Conservation (phyloP, 1,139 yeast genomes). For the Kurtzmaniella quercitrusa region DNA sequence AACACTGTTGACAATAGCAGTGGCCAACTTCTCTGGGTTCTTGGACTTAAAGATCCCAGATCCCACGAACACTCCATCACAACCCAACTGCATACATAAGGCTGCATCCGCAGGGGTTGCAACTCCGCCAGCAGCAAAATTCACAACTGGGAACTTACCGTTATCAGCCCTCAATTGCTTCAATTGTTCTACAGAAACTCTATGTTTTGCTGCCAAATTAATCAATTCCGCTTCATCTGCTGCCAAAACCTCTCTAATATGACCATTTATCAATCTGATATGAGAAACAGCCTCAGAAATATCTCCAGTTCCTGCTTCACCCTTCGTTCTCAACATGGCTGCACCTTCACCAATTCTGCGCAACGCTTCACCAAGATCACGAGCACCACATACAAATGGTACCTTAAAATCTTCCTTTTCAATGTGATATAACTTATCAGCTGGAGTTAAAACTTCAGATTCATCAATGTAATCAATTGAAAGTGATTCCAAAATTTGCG, state of each 20-base stretch:
- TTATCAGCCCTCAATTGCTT: constrained; percentile 45
- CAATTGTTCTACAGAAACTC: constrained; percentile 58
- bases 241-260: constrained; percentile 43
- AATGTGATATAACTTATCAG: constrained; percentile 68
- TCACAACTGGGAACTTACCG: constrained; percentile 77
- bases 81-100: constrained; percentile 84
- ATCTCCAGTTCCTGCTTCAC: constrained; percentile 90
- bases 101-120: constrained; percentile 93
- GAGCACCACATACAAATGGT: constrained; percentile 87
- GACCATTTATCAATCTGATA: constrained; percentile 54
- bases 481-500: constrained; percentile 70
- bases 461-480: constrained; percentile 82
- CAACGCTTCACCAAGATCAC: constrained; percentile 79
- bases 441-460: constrained; percentile 80
- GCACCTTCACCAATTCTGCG: constrained; percentile 83
- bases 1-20: constrained; percentile 78
- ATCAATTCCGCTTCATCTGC: constrained; percentile 12
- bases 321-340: constrained; percentile 84
- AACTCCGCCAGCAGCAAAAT: constrained; percentile 89
- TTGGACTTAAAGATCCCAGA: constrained; percentile 79
- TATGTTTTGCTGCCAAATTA: constrained; percentile 48
- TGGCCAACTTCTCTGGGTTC: constrained; percentile 73
- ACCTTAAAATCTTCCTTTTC: constrained; percentile 58
- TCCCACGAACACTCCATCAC: constrained; percentile 91
- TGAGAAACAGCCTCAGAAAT: constrained; percentile 83